A percentile compares a stretch with the other conserved stretches of the same genome.
Conservation (phyloP, 805 yeast genomes). For the Cyberlindnera galapagoensis region DNA sequence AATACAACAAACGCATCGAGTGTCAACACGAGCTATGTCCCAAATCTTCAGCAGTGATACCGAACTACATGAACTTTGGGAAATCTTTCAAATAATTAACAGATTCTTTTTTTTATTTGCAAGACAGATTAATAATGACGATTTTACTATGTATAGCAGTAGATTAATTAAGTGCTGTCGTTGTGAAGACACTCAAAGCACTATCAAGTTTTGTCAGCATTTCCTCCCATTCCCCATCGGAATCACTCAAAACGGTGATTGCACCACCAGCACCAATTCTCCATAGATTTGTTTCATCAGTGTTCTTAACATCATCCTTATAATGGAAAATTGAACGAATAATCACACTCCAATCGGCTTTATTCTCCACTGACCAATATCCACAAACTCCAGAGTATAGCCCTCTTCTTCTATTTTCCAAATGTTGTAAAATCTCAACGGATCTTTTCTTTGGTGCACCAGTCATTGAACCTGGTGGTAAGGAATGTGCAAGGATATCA, state of each 20-base stretch:
- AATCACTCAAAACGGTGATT: conserved; percentile 78
- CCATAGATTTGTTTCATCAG: conserved; percentile 43
- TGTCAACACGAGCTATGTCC: too few species aligned
- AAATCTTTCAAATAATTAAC: too few species aligned
- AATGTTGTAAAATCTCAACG: conserved; percentile 65
- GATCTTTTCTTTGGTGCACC: conserved; percentile 97
- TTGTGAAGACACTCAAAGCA: conserved; percentile 38
- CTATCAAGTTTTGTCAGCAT: conserved; percentile 76
- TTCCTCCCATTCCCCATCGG: conserved; percentile 88
- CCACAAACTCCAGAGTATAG: conserved; percentile 94
- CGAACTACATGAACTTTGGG: too few species aligned
- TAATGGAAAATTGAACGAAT: conserved; percentile 79
- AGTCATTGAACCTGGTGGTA: conserved; percentile 99
- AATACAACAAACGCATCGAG: too few species aligned
- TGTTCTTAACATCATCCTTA: conserved; percentile 34
- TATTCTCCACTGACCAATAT: conserved; percentile 83
- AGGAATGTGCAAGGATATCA: conserved; percentile 67
- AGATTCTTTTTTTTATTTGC: too few species aligned
- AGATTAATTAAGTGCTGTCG: too few species aligned
- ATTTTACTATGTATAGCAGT: too few species aligned
- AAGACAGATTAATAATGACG: too few species aligned
- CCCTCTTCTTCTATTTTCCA: conserved; percentile 49
- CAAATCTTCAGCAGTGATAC: too few species aligned
- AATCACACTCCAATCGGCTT: conserved; percentile 93
- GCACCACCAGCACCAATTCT: conserved; percentile 99